A percentile compares a stretch with the other conserved stretches of the same genome.
Evolutionary conservation across 108 stramenopile genomes (phyloP).

Genomic region (Fragilariopsis cylindrus): DNA sequence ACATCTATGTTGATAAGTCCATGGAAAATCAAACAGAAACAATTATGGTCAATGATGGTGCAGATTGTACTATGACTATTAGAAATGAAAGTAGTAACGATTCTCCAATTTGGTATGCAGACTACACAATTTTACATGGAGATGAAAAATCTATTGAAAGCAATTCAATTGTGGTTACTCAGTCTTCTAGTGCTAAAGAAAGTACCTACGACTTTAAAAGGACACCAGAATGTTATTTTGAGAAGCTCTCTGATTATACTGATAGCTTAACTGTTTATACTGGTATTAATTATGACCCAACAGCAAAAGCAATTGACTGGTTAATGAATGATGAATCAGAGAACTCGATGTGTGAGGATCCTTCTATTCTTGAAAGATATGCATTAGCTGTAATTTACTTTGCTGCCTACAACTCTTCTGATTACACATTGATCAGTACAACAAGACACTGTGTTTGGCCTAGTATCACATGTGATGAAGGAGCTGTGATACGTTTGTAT

Average conservation of each 20-base stretch:
- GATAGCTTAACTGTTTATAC: neutral
- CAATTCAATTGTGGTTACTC: neutral
- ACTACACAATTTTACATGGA: conserved; percentile 6
- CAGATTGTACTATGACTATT: neutral
- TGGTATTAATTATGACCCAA: neutral
- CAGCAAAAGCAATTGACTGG: neutral
- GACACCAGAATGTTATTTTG: neutral
- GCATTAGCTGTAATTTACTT: neutral
- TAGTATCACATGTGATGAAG: neutral
- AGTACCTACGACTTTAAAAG: neutral
- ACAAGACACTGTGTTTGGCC: neutral
- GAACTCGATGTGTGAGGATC: neutral
- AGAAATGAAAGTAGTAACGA: neutral
- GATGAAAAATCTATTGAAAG: neutral
- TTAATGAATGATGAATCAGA: neutral
- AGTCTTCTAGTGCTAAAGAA: neutral
- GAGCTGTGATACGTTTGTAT: too few relatives aligned
- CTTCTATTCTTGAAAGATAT: neutral
- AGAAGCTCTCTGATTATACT: neutral
- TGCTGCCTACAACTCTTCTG: neutral
- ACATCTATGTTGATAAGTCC: neutral
- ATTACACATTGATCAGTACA: neutral
- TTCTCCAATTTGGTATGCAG: neutral
- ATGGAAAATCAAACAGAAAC: neutral
- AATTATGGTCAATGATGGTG: conserved; percentile 1